A percentile compares a stretch with the other conserved stretches of the same genome.
Conservation (phyloP, 805 yeast genomes). For the Metschnikowia cerradonensis region DNA sequence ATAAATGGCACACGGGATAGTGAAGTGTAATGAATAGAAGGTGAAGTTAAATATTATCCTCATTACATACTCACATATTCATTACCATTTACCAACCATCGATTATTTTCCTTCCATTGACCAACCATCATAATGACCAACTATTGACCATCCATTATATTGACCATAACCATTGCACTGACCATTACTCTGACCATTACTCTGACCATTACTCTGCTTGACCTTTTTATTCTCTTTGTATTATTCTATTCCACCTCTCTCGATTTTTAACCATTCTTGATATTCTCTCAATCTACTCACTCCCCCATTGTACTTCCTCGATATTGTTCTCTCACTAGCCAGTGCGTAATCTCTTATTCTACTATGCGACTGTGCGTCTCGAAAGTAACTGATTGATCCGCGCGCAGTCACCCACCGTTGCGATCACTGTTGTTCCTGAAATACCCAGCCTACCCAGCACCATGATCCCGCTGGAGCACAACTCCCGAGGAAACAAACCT, state of each 20-base stretch:
- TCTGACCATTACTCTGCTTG: too few species aligned
- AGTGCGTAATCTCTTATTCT: too few species aligned
- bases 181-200: too few species aligned
- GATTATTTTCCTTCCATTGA: not conserved
- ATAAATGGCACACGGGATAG: not conserved
- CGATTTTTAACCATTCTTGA: too few species aligned
- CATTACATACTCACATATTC: not conserved
- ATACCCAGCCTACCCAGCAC: not conserved
- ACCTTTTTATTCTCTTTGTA: too few species aligned
- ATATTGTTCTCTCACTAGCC: too few species aligned
- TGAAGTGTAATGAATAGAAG: not conserved
- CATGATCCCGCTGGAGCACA: conserved; percentile 14
- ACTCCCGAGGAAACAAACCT: conserved; percentile 3
- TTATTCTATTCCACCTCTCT: too few species aligned
- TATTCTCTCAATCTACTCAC: too few species aligned
- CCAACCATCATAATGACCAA: too few species aligned
- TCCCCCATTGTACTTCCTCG: not conserved
- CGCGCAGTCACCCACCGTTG: not conserved
- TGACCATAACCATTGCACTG: too few species aligned
- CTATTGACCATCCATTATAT: too few species aligned
- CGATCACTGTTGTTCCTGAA: not conserved
- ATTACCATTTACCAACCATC: not conserved
- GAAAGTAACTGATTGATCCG: not conserved
- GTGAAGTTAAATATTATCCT: not conserved
- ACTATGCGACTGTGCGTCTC: not conserved